Conservation (phyloP, 2,329 filamentous ascomycete species). For the Alternaria burnsii region DNA sequence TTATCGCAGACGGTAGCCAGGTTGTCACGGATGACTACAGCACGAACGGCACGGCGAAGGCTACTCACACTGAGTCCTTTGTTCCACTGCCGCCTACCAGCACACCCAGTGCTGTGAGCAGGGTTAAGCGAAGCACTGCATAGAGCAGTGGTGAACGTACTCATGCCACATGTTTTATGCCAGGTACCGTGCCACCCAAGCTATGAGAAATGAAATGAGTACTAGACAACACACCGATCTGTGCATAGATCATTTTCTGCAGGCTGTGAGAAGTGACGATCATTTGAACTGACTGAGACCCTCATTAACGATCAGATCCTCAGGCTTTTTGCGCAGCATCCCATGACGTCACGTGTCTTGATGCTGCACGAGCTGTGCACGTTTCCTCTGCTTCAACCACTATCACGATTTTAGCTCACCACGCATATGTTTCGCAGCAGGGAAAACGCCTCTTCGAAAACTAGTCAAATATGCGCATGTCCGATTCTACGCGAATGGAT, state of each 20-base stretch:
- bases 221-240: not conserved
- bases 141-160: not conserved
- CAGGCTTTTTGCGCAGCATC: not conserved
- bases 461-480: not conserved
- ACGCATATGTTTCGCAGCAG: not conserved
- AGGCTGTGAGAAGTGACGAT: not conserved
- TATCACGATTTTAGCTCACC: not conserved
- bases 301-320: not conserved
- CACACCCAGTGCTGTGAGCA: slow-evolving; percentile 11
- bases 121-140: not conserved
- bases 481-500: not conserved
- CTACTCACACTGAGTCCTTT: slow-evolving; percentile 43
- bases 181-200: not conserved
- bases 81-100: slow-evolving; percentile 39
- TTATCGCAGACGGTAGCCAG: slow-evolving; percentile 42
- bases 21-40: slow-evolving; percentile 38
- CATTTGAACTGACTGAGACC: not conserved
- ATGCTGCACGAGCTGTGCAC: not conserved
- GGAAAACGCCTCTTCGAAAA: not conserved
- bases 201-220: not conserved
- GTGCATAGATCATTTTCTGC: not conserved
- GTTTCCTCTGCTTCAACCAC: not conserved
- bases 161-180: not conserved
- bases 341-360: not conserved
- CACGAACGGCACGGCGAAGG: slow-evolving; percentile 43